phyloP scores from a whole-genome alignment of 2,329 filamentous ascomycete genomes.

The Neopestalotiopsis clavispora region DNA sequence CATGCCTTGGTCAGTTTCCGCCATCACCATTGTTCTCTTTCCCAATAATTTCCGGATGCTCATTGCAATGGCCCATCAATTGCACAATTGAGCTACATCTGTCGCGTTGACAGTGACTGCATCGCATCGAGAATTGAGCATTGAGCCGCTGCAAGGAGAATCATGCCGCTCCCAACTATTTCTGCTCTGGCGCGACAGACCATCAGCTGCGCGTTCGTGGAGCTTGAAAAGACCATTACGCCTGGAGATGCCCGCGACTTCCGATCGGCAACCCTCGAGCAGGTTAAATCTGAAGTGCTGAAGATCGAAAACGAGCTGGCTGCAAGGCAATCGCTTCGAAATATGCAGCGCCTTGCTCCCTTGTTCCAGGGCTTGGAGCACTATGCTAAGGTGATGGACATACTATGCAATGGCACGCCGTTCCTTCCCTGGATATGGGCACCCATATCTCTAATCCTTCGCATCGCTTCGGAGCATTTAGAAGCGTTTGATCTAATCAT shows the following conservation, averaged over 20 bases:
- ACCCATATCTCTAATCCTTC: constrained; percentile 23
- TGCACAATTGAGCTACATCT: no score
- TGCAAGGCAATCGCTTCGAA: neutral
- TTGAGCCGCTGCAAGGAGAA: neutral
- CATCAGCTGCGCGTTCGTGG: neutral
- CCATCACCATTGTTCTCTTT: neutral
- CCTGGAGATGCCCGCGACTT: constrained; percentile 9
- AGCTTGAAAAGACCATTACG: constrained; percentile 1
- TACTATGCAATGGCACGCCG: neutral
- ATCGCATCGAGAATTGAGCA: neutral
- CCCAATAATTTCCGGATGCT: no score
- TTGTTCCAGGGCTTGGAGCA: neutral
- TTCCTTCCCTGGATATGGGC: neutral
- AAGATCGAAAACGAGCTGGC: neutral
- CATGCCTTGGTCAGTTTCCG: neutral
- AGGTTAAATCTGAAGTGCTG: neutral
- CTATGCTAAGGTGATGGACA: neutral
- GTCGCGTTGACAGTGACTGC: no score
- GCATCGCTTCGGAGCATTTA: neutral
- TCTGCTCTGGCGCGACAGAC: neutral
- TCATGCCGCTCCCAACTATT: neutral
- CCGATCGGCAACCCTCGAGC: neutral
- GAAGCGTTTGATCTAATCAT: neutral
- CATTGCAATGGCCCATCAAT: no score
- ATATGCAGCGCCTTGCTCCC: neutral